Conservation (phyloP, 225 moss, liverwort and hornwort genomes). For the Polytrichum commune region DNA sequence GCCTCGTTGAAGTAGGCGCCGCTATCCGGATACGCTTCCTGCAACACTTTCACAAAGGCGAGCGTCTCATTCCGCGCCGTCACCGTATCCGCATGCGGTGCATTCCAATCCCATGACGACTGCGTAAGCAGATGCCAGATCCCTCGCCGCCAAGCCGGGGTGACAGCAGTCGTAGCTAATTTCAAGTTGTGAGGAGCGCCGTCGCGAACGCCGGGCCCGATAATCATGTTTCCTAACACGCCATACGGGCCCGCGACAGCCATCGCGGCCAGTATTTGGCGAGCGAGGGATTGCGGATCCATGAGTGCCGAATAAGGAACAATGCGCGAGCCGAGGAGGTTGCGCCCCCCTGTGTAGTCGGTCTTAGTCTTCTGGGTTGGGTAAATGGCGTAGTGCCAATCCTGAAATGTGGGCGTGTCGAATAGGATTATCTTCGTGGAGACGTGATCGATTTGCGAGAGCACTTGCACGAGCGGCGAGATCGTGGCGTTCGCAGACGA, state of each 20-base stretch:
- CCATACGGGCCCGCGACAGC: not conserved
- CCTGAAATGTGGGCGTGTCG: slow-evolving; percentile 1
- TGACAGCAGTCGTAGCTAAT: slow-evolving; percentile 1
- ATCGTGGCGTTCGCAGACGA: slow-evolving; percentile 11
- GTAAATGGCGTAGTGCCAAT: not conserved
- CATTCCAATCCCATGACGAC: not conserved
- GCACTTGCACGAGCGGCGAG: not conserved
- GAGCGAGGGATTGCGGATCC: slow-evolving; percentile 1
- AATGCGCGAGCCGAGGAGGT: slow-evolving; percentile 6
- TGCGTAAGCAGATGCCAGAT: not conserved
- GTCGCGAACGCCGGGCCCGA: slow-evolving; percentile 11
- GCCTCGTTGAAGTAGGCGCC: slow-evolving; percentile 13
- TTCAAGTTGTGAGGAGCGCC: not conserved
- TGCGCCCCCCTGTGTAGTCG: not conserved
- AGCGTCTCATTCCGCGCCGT: not conserved
- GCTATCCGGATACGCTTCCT: not conserved
- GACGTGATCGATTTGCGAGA: slow-evolving; percentile 5
- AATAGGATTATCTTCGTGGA: not conserved
- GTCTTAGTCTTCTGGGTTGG: not conserved
- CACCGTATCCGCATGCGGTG: not conserved
- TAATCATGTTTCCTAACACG: not conserved
- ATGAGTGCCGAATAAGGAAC: slow-evolving; percentile 3
- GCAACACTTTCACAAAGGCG: not conserved
- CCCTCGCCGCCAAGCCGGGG: slow-evolving; percentile 21
- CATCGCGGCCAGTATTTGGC: slow-evolving; percentile 4